Evolutionary conservation across 352 stramenopile genomes (phyloP).

Genomic region (Phytopythium sindhum): DNA sequence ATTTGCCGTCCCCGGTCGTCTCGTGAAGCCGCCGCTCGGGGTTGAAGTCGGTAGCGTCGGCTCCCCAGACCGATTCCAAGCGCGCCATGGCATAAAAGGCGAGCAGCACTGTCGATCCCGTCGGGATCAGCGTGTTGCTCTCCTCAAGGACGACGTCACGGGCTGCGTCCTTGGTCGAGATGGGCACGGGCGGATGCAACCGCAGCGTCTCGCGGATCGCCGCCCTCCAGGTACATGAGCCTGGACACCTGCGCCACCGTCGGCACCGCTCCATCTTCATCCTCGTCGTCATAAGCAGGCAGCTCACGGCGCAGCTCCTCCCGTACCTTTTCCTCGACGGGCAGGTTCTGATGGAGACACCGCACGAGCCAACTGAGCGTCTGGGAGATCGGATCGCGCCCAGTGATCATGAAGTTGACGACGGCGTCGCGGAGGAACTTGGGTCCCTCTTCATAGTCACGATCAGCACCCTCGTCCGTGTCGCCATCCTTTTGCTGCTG

Average conservation of each 20-base stretch:
- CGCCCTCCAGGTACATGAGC: constrained; percentile 22
- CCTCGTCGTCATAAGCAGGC: not conserved
- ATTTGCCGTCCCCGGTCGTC: constrained; percentile 16
- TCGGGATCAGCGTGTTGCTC: constrained; percentile 28
- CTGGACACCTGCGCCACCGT: constrained; percentile 14
- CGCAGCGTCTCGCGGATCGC: constrained; percentile 14
- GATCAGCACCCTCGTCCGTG: not conserved
- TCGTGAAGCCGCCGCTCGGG: constrained; percentile 64
- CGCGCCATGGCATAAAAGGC: constrained; percentile 53
- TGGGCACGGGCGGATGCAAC: constrained; percentile 22
- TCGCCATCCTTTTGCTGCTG: not conserved
- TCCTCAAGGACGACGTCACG: constrained; percentile 39
- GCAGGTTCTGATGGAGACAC: constrained; percentile 21
- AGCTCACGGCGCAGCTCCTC: constrained; percentile 14
- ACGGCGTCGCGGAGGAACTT: not conserved
- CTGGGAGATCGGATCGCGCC: constrained; percentile 2
- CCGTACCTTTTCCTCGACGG: constrained; percentile 22
- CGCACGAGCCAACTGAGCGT: constrained; percentile 19
- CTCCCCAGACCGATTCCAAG: constrained; percentile 51
- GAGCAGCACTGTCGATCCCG: constrained; percentile 25
- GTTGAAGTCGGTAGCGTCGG: constrained; percentile 48
- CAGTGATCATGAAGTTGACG: constrained; percentile 1
- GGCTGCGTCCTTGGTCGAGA: constrained; percentile 30
- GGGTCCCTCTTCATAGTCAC: constrained; percentile 14
- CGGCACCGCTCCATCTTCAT: constrained; percentile 1